Evolutionary conservation across 768 basidiomycete genomes (phyloP).

Genomic region (Stropharia rugosoannulata): DNA sequence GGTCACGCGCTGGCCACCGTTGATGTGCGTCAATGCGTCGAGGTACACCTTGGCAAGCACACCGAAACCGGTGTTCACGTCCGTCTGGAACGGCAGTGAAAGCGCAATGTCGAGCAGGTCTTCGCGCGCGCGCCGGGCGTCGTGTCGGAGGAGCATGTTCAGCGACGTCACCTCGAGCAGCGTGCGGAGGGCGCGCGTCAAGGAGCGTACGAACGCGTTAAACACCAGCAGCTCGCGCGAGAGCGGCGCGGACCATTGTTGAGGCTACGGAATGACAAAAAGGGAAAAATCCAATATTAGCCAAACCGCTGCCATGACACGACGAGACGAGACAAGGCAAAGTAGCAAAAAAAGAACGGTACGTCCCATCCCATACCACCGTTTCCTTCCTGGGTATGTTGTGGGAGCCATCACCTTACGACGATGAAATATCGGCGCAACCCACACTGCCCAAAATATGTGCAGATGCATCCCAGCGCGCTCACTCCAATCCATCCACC

Average conservation of each 20-base stretch:
- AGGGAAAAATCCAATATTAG: background rate
- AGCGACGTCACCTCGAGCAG: conserved; percentile 88
- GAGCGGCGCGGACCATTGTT: conserved; percentile 93
- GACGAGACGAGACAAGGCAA: no score
- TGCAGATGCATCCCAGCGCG: background rate
- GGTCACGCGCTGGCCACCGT: conserved; percentile 73
- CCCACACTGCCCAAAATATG: background rate
- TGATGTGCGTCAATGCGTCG: conserved; percentile 88
- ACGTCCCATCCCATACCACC: no score
- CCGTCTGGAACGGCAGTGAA: conserved; percentile 91
- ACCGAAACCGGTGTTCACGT: conserved; percentile 98
- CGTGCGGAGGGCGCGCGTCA: conserved; percentile 87
- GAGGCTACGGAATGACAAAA: conserved; percentile 46
- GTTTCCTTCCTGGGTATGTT: background rate
- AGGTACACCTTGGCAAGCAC: conserved; percentile 96
- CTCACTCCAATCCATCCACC: background rate
- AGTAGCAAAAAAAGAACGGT: no score
- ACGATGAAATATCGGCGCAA: conserved; percentile 7
- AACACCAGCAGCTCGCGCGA: conserved; percentile 97
- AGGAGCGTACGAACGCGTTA: conserved; percentile 93
- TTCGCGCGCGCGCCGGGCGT: conserved; percentile 84
- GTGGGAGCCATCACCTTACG: background rate
- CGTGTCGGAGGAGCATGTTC: conserved; percentile 90
- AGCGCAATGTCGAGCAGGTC: conserved; percentile 91
- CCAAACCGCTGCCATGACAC: background rate